These are phyloP conservation scores for Alternaria triticimaculans DNA, from an alignment of 2,329 filamentous ascomycete genomes.

Conservation along the genomic window DNA sequence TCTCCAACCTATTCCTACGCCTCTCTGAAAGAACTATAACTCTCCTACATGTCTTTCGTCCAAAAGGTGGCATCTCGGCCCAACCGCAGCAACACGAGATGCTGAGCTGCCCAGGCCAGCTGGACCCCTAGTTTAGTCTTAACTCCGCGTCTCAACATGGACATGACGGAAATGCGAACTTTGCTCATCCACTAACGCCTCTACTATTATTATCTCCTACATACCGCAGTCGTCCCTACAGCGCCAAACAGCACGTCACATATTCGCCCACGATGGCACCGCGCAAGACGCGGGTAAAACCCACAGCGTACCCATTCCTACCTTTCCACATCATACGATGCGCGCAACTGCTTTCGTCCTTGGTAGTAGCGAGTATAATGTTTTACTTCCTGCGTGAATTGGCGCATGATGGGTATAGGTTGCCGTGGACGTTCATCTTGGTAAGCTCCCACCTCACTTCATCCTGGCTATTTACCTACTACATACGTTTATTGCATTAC, in stretches of 20 bases:
- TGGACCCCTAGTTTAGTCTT: neutral
- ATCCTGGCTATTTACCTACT: neutral
- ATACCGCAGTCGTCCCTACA: too few relatives aligned
- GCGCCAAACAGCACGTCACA: neutral
- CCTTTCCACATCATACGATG: conserved; percentile 53
- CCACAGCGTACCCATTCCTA: conserved; percentile 53
- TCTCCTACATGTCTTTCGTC: neutral
- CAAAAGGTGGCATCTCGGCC: neutral
- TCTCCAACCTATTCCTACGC: neutral
- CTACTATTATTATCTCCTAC: too few relatives aligned
- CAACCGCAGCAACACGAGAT: neutral
- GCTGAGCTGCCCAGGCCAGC: neutral
- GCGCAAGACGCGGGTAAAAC: conserved; percentile 38
- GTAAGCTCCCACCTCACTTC: conserved; percentile 47
- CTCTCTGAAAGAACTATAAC: too few relatives aligned
- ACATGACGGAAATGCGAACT: neutral
- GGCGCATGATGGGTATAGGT: conserved; percentile 56
- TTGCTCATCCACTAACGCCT: neutral
- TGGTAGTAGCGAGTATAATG: conserved; percentile 62
- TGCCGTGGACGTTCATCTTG: conserved; percentile 67
- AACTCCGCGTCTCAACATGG: neutral
- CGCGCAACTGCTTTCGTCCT: conserved; percentile 51
- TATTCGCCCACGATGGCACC: conserved; percentile 16
- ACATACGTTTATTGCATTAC: neutral
- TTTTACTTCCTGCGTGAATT: conserved; percentile 64